Evolutionary conservation across 2,329 filamentous ascomycete species (phyloP).

Genomic region (Aschersonia sp.): DNA sequence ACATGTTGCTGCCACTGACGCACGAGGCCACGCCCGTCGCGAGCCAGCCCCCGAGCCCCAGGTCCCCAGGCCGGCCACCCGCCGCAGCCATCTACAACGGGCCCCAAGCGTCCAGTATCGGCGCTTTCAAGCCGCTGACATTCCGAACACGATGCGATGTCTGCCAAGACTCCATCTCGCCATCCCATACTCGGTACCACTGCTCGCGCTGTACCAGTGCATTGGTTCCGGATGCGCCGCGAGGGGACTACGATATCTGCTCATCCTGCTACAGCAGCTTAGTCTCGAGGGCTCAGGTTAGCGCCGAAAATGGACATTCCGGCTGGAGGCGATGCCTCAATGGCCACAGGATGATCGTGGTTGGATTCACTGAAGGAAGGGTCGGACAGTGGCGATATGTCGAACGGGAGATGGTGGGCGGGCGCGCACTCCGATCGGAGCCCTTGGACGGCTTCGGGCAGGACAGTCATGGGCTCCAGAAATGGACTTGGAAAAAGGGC

Average conservation of each 20-base stretch:
- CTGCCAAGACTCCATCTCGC: conserved; percentile 58
- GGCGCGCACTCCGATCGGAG: conserved; percentile 50
- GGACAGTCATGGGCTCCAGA: conserved; percentile 21
- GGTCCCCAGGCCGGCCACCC: conserved; percentile 28
- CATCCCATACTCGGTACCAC: conserved; percentile 58
- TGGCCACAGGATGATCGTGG: conserved; percentile 72
- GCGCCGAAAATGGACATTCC: conserved; percentile 56
- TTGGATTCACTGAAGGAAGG: conserved; percentile 57
- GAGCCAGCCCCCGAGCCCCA: conserved; percentile 23
- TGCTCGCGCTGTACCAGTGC: conserved; percentile 56
- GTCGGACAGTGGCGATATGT: conserved; percentile 55
- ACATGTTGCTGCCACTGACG: conserved; percentile 63
- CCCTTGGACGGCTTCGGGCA: conserved; percentile 23
- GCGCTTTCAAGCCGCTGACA: conserved; percentile 50
- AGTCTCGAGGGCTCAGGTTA: conserved; percentile 48
- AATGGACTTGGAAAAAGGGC: conserved; percentile 36
- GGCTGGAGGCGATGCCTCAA: conserved; percentile 75
- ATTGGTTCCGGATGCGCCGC: conserved; percentile 27
- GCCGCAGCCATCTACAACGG: conserved; percentile 34
- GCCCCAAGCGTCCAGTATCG: conserved; percentile 28
- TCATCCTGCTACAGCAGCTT: conserved; percentile 59
- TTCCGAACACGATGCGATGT: conserved; percentile 68
- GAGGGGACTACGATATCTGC: conserved; percentile 82
- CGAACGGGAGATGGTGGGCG: conserved; percentile 63
- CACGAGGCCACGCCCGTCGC: conserved; percentile 31